Evolutionary conservation across 2,329 filamentous ascomycete genomes (phyloP).

Genomic region (Cladophialophora psammophila): DNA sequence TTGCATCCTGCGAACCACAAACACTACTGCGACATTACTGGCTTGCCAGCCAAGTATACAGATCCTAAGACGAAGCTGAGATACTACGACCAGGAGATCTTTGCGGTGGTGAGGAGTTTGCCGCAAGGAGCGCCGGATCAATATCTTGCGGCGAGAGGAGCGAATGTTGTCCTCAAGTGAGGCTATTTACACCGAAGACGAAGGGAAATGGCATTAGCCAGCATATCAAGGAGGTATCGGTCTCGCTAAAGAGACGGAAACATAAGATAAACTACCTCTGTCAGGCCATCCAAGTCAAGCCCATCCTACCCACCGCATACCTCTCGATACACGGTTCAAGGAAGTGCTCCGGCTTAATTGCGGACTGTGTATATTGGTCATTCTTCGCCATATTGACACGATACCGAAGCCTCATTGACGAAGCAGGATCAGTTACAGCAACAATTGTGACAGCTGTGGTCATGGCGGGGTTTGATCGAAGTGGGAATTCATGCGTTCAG

Average conservation of each 20-base stretch:
- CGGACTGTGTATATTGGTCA: conserved; percentile 66
- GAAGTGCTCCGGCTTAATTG: conserved; percentile 99
- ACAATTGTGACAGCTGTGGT: conserved; percentile 56
- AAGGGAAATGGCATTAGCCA: neutral
- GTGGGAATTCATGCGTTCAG: neutral
- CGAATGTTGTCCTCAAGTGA: conserved; percentile 92
- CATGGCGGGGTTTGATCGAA: conserved; percentile 50
- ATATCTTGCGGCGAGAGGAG: conserved; percentile 87
- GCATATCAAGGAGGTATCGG: neutral
- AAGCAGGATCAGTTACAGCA: conserved; percentile 65
- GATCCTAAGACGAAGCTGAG: conserved; percentile 94
- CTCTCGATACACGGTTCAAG: conserved; percentile 83
- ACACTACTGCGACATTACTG: conserved; percentile 96
- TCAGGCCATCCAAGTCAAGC: conserved; percentile 96
- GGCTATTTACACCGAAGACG: neutral
- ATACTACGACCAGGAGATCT: conserved; percentile 93
- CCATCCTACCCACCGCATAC: conserved; percentile 81
- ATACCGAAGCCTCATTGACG: conserved; percentile 79
- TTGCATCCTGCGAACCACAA: conserved; percentile 78
- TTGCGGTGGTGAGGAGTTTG: conserved; percentile 79
- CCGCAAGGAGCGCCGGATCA: conserved; percentile 84
- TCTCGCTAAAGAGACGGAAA: neutral
- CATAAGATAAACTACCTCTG: conserved; percentile 52
- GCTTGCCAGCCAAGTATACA: conserved; percentile 86
- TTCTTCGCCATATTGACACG: conserved; percentile 81